Percentiles rank a stretch among this genome's conserved stretches.
Conservation (phyloP, 768 basidiomycete genomes). For the Galerina sulciceps region DNA sequence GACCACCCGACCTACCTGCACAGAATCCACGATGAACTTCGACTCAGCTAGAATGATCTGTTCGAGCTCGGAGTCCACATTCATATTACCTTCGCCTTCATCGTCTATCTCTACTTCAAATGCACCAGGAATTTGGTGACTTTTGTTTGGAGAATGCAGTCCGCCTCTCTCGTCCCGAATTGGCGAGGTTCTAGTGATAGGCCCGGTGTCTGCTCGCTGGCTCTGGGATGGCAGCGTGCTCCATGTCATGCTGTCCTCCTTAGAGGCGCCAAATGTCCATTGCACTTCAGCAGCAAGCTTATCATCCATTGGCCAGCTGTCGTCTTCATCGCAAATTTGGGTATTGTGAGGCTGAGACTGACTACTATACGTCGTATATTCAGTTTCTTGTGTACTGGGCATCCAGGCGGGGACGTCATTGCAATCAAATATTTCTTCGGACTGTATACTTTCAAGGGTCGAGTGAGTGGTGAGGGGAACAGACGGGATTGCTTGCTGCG, state of each 20-base stretch:
- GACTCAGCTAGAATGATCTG: slow-evolving; percentile 43
- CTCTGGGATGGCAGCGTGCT: slow-evolving; percentile 69
- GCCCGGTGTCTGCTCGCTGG: slow-evolving; percentile 47
- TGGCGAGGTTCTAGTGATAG: slow-evolving; percentile 21
- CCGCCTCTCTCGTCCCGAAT: slow-evolving; percentile 15
- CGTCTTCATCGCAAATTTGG: slow-evolving; percentile 56
- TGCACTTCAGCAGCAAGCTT: slow-evolving; percentile 57
- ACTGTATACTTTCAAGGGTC: slow-evolving; percentile 54
- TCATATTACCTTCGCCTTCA: slow-evolving; percentile 43
- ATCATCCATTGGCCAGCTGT: slow-evolving; percentile 79
- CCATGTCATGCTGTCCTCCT: slow-evolving; percentile 80
- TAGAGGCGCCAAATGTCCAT: slow-evolving; percentile 65
- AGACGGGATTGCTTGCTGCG: slow-evolving; percentile 24
- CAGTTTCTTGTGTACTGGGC: slow-evolving; percentile 63
- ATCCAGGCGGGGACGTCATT: slow-evolving; percentile 56
- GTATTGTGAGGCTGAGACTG: slow-evolving; percentile 36
- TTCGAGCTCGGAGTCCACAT: slow-evolving; percentile 7
- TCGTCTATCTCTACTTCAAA: slow-evolving; percentile 43
- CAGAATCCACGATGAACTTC: slow-evolving; percentile 39
- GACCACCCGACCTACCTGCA: slow-evolving; percentile 42
- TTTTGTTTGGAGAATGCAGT: not conserved
- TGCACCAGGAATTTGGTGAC: slow-evolving; percentile 28
- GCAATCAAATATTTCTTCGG: slow-evolving; percentile 56
- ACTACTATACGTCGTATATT: slow-evolving; percentile 43
- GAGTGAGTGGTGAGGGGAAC: slow-evolving; percentile 53